phyloP scores from a whole-genome alignment of 1,284 basidiomycete species.

The Coniferiporia weirii region DNA sequence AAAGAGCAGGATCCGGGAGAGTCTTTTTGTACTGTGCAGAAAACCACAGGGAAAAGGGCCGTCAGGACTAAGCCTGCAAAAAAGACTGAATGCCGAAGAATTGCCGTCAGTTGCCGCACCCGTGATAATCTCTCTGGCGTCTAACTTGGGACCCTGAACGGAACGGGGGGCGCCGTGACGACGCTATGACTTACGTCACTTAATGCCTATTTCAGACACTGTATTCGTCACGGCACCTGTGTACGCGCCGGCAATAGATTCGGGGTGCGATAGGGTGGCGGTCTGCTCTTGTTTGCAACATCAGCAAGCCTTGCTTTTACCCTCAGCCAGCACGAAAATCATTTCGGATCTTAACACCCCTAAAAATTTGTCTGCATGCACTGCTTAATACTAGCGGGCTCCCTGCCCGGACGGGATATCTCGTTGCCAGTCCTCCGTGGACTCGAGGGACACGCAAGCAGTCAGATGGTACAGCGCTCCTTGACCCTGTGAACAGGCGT shows the following conservation, averaged over 20 bases:
- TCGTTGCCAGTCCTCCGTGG: neutral
- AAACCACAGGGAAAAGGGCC: neutral
- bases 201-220: too few relatives aligned
- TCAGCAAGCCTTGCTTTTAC: neutral
- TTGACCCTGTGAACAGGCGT: neutral
- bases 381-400: neutral
- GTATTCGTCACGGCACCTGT: too few relatives aligned
- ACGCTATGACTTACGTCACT: too few relatives aligned
- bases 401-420: neutral
- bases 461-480: neutral
- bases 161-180: too few relatives aligned
- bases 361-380: neutral
- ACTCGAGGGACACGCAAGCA: neutral
- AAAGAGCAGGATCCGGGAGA: neutral
- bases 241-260: too few relatives aligned
- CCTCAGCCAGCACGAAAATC: neutral
- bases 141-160: neutral
- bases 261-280: too few relatives aligned
- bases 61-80: neutral
- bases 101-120: neutral
- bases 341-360: neutral
- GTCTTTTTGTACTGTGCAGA: conserved; percentile 10
- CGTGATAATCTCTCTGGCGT: neutral
- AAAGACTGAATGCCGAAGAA: neutral
- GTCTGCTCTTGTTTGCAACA: too few relatives aligned